Base-by-base conservation (phyloP, 352 stramenopile genomes). In the Globisporangium cystogenes region DNA sequence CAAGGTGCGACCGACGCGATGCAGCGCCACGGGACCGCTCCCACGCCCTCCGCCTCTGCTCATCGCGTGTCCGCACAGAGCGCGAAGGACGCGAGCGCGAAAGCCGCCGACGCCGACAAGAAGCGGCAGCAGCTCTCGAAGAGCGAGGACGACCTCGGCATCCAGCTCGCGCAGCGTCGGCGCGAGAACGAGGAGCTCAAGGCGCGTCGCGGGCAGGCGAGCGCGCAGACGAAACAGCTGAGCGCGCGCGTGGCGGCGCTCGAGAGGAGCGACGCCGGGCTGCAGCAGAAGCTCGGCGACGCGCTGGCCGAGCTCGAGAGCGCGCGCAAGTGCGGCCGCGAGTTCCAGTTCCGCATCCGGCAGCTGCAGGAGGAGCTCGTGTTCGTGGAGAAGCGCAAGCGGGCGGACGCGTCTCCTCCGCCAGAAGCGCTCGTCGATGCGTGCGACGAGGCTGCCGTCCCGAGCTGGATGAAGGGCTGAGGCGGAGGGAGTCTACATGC, bases 301-400 rank as follows among this genome's bases (percentile, higher is more conserved):
- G 65, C 62, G 2, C 35, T 43, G 1, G 48, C 66, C 14, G 76
- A 88, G 51, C 48, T 90, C 12, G 67, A 85, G 44, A 64, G 53
- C 33, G 67, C 74, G 12, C 68, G 62, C 23, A 86, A 82, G 36
- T 75, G 59, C 48, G 70, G 60, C 39, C 76, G 76, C 15, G 73
- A 86, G 53, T 57, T 60, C 26, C 72, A 85, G 31, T 90, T 90
- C 51, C 76, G 76, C 26, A 70, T 72, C 53, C 73, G 80, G 41
- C 74, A 90, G 61, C 67, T 90, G 3, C 72, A 87, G 52, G 79
- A 90, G 60, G 76, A 90, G 59, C 55, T 82, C 27, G 52, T 76
- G 26, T 88, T 85, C 41, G 50, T 80, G 12, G 70, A 74, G 44
- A 90, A 87, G 49, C 67, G 72, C 29, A 81, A 76, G 47, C 42